These are phyloP conservation scores for Curvularia eragrostidis DNA, from an alignment of 2,329 filamentous ascomycete genomes.

Conservation along the genomic window DNA sequence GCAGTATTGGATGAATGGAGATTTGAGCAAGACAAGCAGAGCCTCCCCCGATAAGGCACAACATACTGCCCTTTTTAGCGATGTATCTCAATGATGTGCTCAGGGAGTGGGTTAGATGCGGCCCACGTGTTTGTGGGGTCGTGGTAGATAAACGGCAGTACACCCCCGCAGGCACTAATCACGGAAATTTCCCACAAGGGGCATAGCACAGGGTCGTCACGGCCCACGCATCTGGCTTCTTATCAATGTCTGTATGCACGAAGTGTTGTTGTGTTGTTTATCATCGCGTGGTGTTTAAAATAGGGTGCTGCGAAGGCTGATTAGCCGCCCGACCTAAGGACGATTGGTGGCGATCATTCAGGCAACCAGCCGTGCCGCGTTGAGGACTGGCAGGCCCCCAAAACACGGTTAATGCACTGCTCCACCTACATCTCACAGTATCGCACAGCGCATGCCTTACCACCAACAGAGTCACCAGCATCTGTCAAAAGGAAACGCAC, in stretches of 20 bases:
- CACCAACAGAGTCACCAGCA: not conserved
- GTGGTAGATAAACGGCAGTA: not conserved
- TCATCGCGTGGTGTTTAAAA: not conserved
- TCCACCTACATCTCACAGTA: not conserved
- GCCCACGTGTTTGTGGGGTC: not conserved
- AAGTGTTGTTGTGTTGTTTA: not conserved
- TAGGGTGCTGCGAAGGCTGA: not conserved
- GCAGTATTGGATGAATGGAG: not conserved
- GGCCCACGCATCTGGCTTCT: not conserved
- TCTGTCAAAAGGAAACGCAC: not conserved
- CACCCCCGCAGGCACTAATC: not conserved
- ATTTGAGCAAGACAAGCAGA: not conserved
- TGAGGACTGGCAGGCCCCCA: not conserved
- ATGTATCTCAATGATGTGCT: not conserved
- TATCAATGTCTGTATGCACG: not conserved
- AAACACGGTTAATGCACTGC: not conserved
- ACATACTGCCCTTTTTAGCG: not conserved
- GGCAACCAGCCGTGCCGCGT: conserved; percentile 11
- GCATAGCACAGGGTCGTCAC: not conserved
- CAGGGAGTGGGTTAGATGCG: not conserved
- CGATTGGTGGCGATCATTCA: conserved; percentile 8
- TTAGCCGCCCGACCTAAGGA: conserved; percentile 3
- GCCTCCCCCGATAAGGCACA: not conserved
- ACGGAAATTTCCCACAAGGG: not conserved
- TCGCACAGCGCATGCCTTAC: not conserved